Percentiles rank a stretch among this genome's conserved stretches.
These are phyloP conservation scores for Casuarina equisetifolia DNA, from an alignment of 306 rosid genomes.

Conservation along the genomic window DNA sequence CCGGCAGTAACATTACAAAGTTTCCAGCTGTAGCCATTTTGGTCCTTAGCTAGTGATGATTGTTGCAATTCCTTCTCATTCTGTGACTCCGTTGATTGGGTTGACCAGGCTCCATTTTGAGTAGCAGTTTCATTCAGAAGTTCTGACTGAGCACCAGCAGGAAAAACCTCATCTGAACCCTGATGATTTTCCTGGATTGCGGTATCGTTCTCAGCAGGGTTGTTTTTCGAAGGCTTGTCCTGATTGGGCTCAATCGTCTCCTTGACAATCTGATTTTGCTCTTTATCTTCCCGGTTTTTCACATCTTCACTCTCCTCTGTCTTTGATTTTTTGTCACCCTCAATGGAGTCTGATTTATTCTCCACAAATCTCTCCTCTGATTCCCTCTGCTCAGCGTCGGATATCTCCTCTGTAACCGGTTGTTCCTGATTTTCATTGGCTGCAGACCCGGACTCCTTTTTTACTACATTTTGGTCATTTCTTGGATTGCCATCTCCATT, in stretches of 20 bases:
- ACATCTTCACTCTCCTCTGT: slow-evolving; percentile 35
- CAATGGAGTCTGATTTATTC: slow-evolving; percentile 27
- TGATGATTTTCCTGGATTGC: slow-evolving; percentile 32
- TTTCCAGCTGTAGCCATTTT: slow-evolving; percentile 52
- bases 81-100: slow-evolving; percentile 46
- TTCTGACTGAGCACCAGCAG: slow-evolving; percentile 24
- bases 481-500: slow-evolving; percentile 32
- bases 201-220: slow-evolving; percentile 29
- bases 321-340: slow-evolving; percentile 26
- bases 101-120: slow-evolving; percentile 51
- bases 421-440: slow-evolving; percentile 32
- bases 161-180: slow-evolving; percentile 31
- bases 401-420: slow-evolving; percentile 11
- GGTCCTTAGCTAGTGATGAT: slow-evolving; percentile 27
- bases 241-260: slow-evolving; percentile 31
- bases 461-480: slow-evolving; percentile 27
- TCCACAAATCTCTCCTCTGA: slow-evolving; percentile 23
- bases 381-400: slow-evolving; percentile 29
- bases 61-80: slow-evolving; percentile 47
- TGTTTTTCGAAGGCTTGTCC: slow-evolving; percentile 24
- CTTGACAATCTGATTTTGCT: slow-evolving; percentile 35
- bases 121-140: slow-evolving; percentile 36
- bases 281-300: slow-evolving; percentile 36
- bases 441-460: slow-evolving; percentile 25
- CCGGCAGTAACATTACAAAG: slow-evolving; percentile 72